Evolutionary conservation across 169 alveolate genomes (phyloP).

Genomic region (Plasmodium knowlesi): DNA sequence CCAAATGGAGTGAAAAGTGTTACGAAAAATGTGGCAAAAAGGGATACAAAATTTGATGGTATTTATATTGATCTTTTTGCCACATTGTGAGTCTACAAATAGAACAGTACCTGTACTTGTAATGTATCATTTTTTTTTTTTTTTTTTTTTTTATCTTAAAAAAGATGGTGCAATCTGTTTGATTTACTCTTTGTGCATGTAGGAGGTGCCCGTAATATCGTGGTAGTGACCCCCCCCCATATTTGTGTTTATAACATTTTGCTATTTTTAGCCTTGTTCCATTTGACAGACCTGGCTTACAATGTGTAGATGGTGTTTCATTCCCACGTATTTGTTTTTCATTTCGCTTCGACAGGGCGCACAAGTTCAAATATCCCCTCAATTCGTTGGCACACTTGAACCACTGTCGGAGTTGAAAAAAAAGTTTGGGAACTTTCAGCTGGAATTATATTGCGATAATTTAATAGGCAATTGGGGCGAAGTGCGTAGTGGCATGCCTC

Average conservation of each 20-base stretch:
- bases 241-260: background rate
- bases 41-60: background rate
- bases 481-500: background rate
- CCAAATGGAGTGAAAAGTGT: background rate
- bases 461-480: background rate
- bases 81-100: background rate
- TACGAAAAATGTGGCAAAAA: background rate
- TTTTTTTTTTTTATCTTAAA: background rate
- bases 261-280: background rate
- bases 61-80: background rate
- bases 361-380: background rate
- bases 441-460: background rate
- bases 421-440: background rate
- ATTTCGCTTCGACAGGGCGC: background rate
- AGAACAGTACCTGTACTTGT: background rate
- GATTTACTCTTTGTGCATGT: background rate
- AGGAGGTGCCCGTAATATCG: background rate
- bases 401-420: background rate
- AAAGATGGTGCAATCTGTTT: background rate
- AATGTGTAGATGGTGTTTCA: background rate
- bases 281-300: background rate
- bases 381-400: background rate
- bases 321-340: background rate
- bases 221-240: background rate
- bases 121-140: background rate